These are phyloP conservation scores for Cystoisospora suis DNA, from an alignment of 169 alveolate species.

Conservation along the genomic window DNA sequence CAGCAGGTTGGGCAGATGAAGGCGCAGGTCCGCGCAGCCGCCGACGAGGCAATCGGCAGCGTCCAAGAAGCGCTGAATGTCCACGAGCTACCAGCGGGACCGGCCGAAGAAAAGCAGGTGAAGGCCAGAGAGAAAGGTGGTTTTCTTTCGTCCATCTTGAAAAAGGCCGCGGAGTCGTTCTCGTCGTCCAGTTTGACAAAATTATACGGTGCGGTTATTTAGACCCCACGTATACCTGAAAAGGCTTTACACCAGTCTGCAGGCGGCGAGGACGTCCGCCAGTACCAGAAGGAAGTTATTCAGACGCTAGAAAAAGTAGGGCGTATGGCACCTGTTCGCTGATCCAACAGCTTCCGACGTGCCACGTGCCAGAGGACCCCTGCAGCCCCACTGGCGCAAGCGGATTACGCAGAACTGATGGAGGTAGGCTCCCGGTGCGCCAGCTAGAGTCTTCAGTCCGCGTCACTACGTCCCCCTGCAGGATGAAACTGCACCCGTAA, in stretches of 20 bases:
- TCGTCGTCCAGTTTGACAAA: conserved; percentile 3
- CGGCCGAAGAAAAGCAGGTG: conserved; percentile 43
- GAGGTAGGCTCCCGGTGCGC: background rate
- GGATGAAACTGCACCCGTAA: conserved; percentile 13
- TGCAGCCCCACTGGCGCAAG: conserved; percentile 11
- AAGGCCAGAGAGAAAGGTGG: conserved; percentile 41
- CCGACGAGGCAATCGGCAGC: conserved; percentile 25
- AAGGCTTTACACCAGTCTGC: background rate
- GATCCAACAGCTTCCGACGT: no score
- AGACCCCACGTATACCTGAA: background rate
- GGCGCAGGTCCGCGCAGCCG: background rate
- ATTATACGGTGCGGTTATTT: background rate
- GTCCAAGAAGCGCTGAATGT: background rate
- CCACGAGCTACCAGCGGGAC: background rate
- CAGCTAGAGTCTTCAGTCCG: background rate
- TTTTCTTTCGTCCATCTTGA: conserved; percentile 25
- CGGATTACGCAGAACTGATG: background rate
- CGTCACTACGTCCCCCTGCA: background rate
- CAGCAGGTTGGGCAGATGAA: background rate
- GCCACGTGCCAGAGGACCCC: background rate
- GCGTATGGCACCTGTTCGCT: background rate
- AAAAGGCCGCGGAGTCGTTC: conserved; percentile 31
- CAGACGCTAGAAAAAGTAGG: background rate
- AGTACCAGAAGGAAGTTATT: background rate
- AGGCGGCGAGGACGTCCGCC: conserved; percentile 6